These are phyloP conservation scores for Corrigiola litoralis DNA, from an alignment of 179 eudicot species.

Conservation along the genomic window DNA sequence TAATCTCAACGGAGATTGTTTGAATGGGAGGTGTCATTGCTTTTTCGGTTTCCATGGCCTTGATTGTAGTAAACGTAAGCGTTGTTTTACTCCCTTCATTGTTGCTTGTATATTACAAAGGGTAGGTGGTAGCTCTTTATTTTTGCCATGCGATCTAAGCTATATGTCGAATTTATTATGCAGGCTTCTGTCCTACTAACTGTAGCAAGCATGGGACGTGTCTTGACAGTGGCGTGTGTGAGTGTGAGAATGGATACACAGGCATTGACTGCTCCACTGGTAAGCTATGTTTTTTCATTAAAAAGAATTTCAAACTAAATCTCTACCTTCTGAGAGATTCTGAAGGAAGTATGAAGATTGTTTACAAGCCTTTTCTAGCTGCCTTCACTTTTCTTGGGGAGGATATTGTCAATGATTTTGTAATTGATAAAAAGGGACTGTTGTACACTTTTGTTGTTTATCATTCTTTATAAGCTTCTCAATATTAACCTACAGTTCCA, in stretches of 20 bases:
- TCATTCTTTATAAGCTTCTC: too few species aligned
- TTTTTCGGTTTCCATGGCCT: constrained; percentile 78
- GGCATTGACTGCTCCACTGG: constrained; percentile 98
- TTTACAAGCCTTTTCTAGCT: too few species aligned
- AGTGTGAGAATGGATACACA: constrained; percentile 71
- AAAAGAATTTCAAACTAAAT: not conserved
- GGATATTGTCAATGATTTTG: too few species aligned
- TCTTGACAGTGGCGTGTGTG: constrained; percentile 64
- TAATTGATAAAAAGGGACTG: too few species aligned
- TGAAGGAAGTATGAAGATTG: not conserved
- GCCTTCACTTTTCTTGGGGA: too few species aligned
- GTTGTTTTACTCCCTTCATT: not conserved
- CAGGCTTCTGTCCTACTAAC: constrained; percentile 78
- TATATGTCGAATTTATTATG: constrained; percentile 18
- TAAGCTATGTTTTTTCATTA: constrained; percentile 15
- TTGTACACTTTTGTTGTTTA: too few species aligned
- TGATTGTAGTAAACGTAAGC: constrained; percentile 86
- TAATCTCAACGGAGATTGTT: constrained; percentile 83
- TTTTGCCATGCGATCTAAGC: not conserved
- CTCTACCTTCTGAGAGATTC: not conserved
- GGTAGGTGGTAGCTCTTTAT: not conserved
- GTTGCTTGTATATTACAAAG: not conserved
- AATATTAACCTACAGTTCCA: not conserved
- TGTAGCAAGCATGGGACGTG: constrained; percentile 80
- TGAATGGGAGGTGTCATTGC: constrained; percentile 76